These are phyloP conservation scores for Gloeopeniophorella convolvens DNA, from an alignment of 768 basidiomycete genomes.

Conservation along the genomic window DNA sequence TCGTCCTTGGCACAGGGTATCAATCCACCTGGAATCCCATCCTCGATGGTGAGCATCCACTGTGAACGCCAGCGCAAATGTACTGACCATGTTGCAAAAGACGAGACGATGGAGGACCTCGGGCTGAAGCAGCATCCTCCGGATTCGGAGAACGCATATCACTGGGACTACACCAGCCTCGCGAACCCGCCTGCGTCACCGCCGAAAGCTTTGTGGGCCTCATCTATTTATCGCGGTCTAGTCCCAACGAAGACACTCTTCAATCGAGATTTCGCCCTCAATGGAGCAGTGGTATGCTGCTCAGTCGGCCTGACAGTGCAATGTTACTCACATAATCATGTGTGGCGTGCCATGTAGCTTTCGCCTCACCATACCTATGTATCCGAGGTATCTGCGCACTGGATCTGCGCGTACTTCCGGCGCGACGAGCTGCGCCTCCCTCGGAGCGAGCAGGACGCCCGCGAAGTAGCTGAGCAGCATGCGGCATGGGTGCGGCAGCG, in stretches of 20 bases:
- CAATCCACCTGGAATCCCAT: conserved; percentile 47
- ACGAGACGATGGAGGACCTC: conserved; percentile 39
- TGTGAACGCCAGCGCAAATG: not conserved
- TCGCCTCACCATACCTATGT: conserved; percentile 49
- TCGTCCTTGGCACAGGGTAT: conserved; percentile 57
- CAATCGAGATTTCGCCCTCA: conserved; percentile 54
- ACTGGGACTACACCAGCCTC: conserved; percentile 29
- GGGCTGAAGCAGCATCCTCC: conserved; percentile 41
- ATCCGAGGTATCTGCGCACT: conserved; percentile 51
- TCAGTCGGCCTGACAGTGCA: no score
- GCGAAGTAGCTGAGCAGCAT: conserved; percentile 35
- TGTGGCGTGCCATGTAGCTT: no score
- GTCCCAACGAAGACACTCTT: conserved; percentile 54
- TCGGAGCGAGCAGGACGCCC: conserved; percentile 39
- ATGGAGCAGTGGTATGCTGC: conserved; percentile 55
- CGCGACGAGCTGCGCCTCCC: conserved; percentile 45
- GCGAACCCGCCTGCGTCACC: conserved; percentile 32
- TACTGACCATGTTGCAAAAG: conserved; percentile 27
- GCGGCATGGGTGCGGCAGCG: conserved; percentile 51
- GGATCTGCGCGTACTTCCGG: conserved; percentile 60
- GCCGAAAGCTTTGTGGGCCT: conserved; percentile 32
- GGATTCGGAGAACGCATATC: conserved; percentile 13
- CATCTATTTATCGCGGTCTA: conserved; percentile 53
- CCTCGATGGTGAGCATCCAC: conserved; percentile 30
- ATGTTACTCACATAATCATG: not conserved